Percentiles rank a stretch among this genome's conserved stretches.
Evolutionary conservation across 176 grass and related monocot species (phyloP).

Genomic region (Avena eriantha): DNA sequence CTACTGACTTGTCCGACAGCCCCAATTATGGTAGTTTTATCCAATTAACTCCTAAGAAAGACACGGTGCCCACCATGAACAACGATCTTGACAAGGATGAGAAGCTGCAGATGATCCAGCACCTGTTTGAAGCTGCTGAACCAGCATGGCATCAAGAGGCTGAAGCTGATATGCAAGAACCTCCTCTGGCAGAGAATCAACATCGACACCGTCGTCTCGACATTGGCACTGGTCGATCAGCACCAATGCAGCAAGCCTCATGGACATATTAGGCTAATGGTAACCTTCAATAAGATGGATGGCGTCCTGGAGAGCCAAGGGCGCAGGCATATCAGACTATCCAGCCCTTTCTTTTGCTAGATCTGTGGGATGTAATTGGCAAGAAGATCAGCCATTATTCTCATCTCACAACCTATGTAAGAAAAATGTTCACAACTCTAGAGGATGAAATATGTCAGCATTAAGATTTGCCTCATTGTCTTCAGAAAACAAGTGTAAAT

Average conservation of each 20-base stretch:
- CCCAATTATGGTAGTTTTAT: no score
- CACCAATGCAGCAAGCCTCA: no score
- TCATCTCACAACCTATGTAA: not conserved
- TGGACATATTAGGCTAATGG: no score
- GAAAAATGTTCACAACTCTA: not conserved
- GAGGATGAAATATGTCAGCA: not conserved
- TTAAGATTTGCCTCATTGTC: not conserved
- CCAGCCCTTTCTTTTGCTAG: not conserved
- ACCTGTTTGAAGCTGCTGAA: constrained; percentile 35
- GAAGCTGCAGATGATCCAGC: not conserved
- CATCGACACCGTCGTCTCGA: constrained; percentile 18
- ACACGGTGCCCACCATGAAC: not conserved
- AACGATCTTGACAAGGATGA: not conserved
- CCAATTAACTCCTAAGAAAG: no score
- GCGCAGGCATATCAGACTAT: not conserved
- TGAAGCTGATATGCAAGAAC: constrained; percentile 29
- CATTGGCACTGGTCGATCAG: constrained; percentile 29
- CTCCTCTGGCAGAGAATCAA: not conserved
- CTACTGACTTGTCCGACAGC: no score
- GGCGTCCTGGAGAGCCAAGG: not conserved
- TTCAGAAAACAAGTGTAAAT: not conserved
- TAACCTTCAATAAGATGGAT: not conserved
- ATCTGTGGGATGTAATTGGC: not conserved
- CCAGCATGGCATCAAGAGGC: constrained; percentile 22
- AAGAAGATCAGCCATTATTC: not conserved